phyloP scores from a whole-genome alignment of 441 rosid genomes.

The Populus tomentosa region DNA sequence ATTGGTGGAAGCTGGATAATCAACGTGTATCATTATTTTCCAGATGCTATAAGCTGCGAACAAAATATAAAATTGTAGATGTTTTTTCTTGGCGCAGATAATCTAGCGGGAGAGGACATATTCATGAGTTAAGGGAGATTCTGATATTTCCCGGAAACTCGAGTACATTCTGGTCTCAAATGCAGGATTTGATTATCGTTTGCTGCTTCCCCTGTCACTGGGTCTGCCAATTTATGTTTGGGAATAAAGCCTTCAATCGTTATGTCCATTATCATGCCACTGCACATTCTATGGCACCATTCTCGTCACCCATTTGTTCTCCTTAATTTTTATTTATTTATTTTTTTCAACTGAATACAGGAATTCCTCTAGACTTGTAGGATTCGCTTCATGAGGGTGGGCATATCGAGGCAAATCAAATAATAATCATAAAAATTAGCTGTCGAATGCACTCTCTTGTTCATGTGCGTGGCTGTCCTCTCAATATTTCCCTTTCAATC shows the following conservation, averaged over 20 bases:
- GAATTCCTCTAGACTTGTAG: neutral
- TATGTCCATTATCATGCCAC: neutral
- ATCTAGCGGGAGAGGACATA: neutral
- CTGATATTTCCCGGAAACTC: neutral
- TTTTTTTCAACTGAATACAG: no score
- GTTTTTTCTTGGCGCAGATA: neutral
- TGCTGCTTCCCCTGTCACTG: neutral
- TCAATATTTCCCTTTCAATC: neutral
- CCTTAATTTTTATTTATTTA: no score
- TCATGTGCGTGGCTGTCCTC: neutral
- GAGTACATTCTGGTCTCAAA: neutral
- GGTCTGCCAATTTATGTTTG: neutral
- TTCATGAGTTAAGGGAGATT: neutral
- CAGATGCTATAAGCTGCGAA: neutral
- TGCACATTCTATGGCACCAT: neutral
- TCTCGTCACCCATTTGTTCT: neutral
- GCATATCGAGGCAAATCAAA: no score
- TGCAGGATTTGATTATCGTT: neutral
- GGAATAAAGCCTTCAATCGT: neutral
- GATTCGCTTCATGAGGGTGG: neutral
- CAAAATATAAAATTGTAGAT: neutral
- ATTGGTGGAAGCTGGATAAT: conserved; percentile 15
- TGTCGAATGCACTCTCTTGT: no score
- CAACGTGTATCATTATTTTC: neutral
- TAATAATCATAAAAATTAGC: neutral